A percentile compares a stretch with the other conserved stretches of the same genome.
Evolutionary conservation across 2,329 filamentous ascomycete species (phyloP).

Genomic region (Diaporthe eres): DNA sequence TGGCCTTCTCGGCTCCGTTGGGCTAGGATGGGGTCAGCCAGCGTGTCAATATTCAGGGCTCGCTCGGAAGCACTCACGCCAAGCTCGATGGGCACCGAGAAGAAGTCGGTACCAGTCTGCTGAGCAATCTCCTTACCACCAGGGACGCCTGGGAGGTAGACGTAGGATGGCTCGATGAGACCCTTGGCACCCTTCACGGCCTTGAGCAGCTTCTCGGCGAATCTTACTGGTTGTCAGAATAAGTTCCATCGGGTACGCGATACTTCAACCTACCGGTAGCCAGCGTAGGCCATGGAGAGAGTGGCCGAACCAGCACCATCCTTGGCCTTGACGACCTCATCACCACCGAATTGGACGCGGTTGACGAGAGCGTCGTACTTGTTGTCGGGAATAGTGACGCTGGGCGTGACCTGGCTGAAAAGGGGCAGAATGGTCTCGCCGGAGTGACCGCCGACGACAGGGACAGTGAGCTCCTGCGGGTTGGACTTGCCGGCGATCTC

Average conservation of each 20-base stretch:
- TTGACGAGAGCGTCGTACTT: conserved; percentile 93
- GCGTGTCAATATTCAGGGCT: conserved; percentile 19
- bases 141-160: conserved; percentile 92
- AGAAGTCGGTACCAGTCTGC: conserved; percentile 89
- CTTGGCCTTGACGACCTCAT: conserved; percentile 92
- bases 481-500: conserved; percentile 86
- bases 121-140: conserved; percentile 90
- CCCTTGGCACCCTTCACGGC: conserved; percentile 91
- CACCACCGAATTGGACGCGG: conserved; percentile 97
- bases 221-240: conserved; percentile 65
- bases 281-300: conserved; percentile 91
- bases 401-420: conserved; percentile 90
- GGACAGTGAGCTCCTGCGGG: conserved; percentile 86
- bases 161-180: conserved; percentile 93
- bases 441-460: conserved; percentile 96
- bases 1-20: conserved; percentile 87
- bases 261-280: conserved; percentile 78
- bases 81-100: conserved; percentile 95
- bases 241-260: not conserved
- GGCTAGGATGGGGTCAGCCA: conserved; percentile 63
- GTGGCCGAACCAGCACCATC: conserved; percentile 86
- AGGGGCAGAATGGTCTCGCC: conserved; percentile 98
- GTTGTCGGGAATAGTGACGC: conserved; percentile 85
- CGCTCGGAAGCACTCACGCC: conserved; percentile 76
- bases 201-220: conserved; percentile 94